Evolutionary conservation across 768 basidiomycete species (phyloP), one percentile per base, ranked within the genome.

Genomic region (Coprinellus micaceus): DNA sequence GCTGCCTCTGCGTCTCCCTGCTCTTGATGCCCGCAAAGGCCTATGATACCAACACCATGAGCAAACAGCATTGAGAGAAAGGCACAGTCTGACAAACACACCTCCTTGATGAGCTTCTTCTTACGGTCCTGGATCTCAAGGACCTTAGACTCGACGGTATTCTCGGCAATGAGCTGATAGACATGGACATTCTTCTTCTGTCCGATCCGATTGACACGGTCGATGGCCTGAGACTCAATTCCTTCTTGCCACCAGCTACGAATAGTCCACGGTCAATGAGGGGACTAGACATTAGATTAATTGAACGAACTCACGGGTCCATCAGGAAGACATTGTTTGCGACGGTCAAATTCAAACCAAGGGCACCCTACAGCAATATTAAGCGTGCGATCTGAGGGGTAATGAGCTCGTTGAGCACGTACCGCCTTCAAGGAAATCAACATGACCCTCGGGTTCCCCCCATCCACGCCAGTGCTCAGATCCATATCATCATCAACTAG

Each of bases 101-200:
- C 91, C 72, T 92, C 83, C 64, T 88, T 78, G 54, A 95, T 84
- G 40, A 95, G 68, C 29, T 72, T 74, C 71, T 92, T 93, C 74
- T 94, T 94, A 64, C 80, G 80, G 57, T 90, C 88, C 67, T 95
- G 93, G 58, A 94, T 95, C 24, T 90, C 91, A 43, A 95, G 77
- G 41, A 85, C 92, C 70, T 90, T 93, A 12, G 89, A 81, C 69
- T 95, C 93, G 1, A 94, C 86, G 0, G 93, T 95, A 62, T 93
- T 80, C 62, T 94, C 92, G 0, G 93, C 91, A 53, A 95, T 92
- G 47, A 95, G 73, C 63, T 94, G 93, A 65, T 93, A 94, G 19
- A 94, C 91, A 60, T 88, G 85, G 29, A 95, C 91, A 1, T 81
- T 74, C 66, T 87, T 92, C 60, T 71, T 89, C 68, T 95, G 93